Evolutionary conservation across 164 flowering plant species (phyloP), one percentile per base, ranked within the genome.

Genomic region (Vitis riparia): DNA sequence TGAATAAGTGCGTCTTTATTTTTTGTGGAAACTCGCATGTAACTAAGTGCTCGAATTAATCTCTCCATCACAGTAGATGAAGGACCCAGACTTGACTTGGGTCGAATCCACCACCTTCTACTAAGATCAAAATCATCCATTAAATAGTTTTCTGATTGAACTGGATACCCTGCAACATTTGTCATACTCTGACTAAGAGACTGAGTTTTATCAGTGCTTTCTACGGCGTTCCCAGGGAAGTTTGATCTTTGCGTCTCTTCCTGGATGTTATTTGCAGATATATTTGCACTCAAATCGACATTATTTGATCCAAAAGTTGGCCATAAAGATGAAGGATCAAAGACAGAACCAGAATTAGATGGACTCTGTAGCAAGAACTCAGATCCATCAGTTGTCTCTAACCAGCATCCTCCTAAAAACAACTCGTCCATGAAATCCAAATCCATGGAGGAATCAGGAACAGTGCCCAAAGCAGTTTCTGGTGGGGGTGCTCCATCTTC

Each of bases 381-480:
- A 49, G 91, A 84, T 70, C 84, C 90, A 68, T 81, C 79, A 5
- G 77, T 65, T 3, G 90, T 75, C 71, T 88, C 95, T 63, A 90
- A 76, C 98, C 94, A 91, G 79, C 90, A 90, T 4, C 98, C 98
- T 15, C 80, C 92, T 55, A 79, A 71, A 65, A 93, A 80, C 50
- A 90, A 76, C 51, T 87, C 94, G 75, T 90, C 88, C 85, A 86
- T 77, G 80, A 64, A 83, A 73, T 90, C 92, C 52, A 87, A 80
- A 73, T 93, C 95, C 83, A 78, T 79, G 3, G 78, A 29, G 7
- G 81, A 65, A 56, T 83, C 85, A 7, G 79, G 55, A n/a, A 79
- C 68, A 68, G 71, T 63, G 0, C 74, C 81, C 53, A 77, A 72
- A 73, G 76, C 68, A 16, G 84, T 66, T 59, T 75, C 76, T 1